Base-by-base conservation (phyloP, 306 rosid species). In the Oxytropis ochrocephala region DNA sequence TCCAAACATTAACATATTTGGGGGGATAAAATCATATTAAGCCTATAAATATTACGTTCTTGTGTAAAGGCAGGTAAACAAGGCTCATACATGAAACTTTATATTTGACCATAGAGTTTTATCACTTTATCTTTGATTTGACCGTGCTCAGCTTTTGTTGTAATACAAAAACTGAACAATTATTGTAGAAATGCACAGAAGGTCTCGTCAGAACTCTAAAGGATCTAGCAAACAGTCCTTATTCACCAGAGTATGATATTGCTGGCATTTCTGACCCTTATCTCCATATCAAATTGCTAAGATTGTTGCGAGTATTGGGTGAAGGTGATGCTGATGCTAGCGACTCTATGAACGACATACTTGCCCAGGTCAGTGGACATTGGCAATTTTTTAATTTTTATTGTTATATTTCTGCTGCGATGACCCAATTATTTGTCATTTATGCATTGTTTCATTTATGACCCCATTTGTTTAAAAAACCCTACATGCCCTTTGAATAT, bases 251-350 rank as follows among this genome's bases (percentile, higher is more conserved):
- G 80, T 91, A 90, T 72, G 99, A 94, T 65, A 80, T 94, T 87
- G 91, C 96, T 76, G 99, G 99, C 79, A 94, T 94, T 76, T 77
- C 95, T 0, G 99, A 94, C 82, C 99, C 99, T 33, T 94, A 88
- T 85, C 96, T 94, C 55, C 99, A 94, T 68, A 91, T 94, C 69
- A 89, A 91, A 76, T 78, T 94, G 89, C 89, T 94, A 75, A 88
- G 67, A 84, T 87, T 94, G 79, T 83, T 94, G 86, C 88, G 92
- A 56, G 91, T 79, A 63, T 74, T 94, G 84, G 99, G 99, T 65
- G 96, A 94, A 71, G 95, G 96, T 51, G 90, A 94, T 85, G 88
- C 90, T 9, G 96, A 91, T 81, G 92, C 92, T 70, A 94, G 99
- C 70, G 99, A 94, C 71, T 59, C 63, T 46, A 94, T 94, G 99